Evolutionary conservation across 257 asterid species (phyloP).

Genomic region (Solanum pennellii): DNA sequence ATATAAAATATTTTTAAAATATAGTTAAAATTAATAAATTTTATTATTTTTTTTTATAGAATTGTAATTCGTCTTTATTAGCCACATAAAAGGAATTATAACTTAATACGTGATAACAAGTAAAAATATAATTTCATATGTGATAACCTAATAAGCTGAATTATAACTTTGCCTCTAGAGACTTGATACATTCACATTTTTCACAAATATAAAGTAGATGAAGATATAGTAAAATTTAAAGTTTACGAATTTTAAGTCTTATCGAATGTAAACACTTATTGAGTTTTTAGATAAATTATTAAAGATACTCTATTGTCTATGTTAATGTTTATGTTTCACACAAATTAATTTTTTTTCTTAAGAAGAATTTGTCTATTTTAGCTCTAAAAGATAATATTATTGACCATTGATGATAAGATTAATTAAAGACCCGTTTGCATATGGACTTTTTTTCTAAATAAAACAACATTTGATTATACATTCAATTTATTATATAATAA

Average conservation of each 20-base stretch:
- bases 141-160: not conserved
- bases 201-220: not conserved
- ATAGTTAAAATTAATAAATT: rapidly evolving
- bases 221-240: not conserved
- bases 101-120: not conserved
- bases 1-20: not conserved
- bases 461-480: not conserved
- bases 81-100: not conserved
- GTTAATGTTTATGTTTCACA: not conserved
- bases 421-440: not conserved
- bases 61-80: not conserved
- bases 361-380: not conserved
- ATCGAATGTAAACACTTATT: no score
- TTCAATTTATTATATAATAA: not conserved
- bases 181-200: not conserved
- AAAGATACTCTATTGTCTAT: not conserved
- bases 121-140: no score
- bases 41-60: not conserved
- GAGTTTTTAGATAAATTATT: no score
- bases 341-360: not conserved
- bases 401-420: not conserved
- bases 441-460: no score
- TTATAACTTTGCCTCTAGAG: not conserved
- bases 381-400: not conserved
- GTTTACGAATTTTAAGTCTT: no score